Percentiles rank a stretch among this genome's conserved stretches.
Evolutionary conservation across 257 asterid genomes (phyloP).

Genomic region (Petunia secreta): DNA sequence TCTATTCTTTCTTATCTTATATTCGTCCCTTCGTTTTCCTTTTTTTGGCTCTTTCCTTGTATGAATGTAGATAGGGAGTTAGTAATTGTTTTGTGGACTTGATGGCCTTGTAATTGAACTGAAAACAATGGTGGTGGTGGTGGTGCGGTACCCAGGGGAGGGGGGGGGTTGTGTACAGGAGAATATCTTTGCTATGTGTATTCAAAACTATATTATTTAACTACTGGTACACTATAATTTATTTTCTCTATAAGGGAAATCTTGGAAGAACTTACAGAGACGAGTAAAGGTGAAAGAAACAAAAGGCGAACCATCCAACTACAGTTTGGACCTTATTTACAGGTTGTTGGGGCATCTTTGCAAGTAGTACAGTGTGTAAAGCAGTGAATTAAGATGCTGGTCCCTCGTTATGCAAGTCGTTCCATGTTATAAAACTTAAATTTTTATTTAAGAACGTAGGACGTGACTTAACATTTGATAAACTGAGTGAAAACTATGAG

Average conservation of each 20-base stretch:
- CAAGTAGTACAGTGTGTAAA: not conserved
- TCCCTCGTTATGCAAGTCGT: constrained; percentile 19
- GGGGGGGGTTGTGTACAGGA: constrained; percentile 26
- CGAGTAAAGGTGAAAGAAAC: not conserved
- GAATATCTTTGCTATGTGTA: not conserved
- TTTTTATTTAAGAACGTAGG: no score
- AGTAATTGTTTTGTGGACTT: constrained; percentile 34
- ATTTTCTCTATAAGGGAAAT: not conserved
- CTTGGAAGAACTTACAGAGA: not conserved
- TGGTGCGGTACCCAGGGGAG: no score
- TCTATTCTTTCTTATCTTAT: constrained; percentile 16
- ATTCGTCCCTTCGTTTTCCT: constrained; percentile 13
- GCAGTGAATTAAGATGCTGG: not conserved
- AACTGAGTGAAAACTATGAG: no score
- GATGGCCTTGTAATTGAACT: constrained; percentile 11
- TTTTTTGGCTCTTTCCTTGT: constrained; percentile 31
- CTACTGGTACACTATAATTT: not conserved
- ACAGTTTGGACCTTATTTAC: constrained; percentile 12
- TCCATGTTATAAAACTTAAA: no score
- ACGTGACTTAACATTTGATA: no score
- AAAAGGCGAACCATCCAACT: not conserved
- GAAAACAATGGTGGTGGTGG: not conserved
- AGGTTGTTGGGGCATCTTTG: not conserved
- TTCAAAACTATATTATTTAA: not conserved
- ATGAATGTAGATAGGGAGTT: constrained; percentile 36